Conservation (phyloP, 768 basidiomycete species). For the Sarcodon aspratus region DNA sequence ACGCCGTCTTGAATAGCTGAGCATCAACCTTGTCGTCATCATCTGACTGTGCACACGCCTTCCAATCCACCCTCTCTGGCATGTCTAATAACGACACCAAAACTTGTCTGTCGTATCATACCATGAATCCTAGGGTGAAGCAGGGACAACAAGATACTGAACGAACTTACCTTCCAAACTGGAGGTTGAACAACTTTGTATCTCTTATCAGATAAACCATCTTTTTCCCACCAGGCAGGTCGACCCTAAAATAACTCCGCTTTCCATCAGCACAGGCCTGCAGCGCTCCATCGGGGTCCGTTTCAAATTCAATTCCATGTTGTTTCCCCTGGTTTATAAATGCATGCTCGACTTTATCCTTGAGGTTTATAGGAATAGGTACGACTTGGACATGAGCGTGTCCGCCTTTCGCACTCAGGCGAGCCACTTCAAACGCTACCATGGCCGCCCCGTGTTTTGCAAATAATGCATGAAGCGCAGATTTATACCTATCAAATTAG, state of each 20-base stretch:
- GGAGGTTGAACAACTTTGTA: slow-evolving; percentile 72
- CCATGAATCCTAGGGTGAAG: neutral
- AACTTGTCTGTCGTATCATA: slow-evolving; percentile 48
- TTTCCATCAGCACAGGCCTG: slow-evolving; percentile 35
- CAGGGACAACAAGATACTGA: neutral
- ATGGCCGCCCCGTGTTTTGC: slow-evolving; percentile 55
- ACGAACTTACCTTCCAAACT: slow-evolving; percentile 78
- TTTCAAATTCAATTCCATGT: slow-evolving; percentile 65
- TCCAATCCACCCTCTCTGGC: slow-evolving; percentile 86
- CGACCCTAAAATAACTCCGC: slow-evolving; percentile 83
- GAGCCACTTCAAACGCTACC: slow-evolving; percentile 82
- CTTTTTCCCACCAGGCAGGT: slow-evolving; percentile 76
- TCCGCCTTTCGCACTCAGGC: slow-evolving; percentile 76
- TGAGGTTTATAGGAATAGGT: slow-evolving; percentile 57
- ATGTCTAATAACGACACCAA: slow-evolving; percentile 66
- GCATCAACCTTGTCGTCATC: slow-evolving; percentile 82
- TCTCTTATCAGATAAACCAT: slow-evolving; percentile 75
- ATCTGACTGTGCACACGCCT: slow-evolving; percentile 70
- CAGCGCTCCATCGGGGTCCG: slow-evolving; percentile 54
- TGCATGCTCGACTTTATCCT: slow-evolving; percentile 52
- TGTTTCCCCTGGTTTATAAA: slow-evolving; percentile 64
- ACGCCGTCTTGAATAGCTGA: slow-evolving; percentile 73
- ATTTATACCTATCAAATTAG: slow-evolving; percentile 50
- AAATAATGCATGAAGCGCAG: slow-evolving; percentile 61
- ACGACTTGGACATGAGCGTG: slow-evolving; percentile 91